Percentiles rank a stretch among this genome's conserved stretches.
Conservation (phyloP, 805 yeast genomes). For the Nakazawaea ernobii region DNA sequence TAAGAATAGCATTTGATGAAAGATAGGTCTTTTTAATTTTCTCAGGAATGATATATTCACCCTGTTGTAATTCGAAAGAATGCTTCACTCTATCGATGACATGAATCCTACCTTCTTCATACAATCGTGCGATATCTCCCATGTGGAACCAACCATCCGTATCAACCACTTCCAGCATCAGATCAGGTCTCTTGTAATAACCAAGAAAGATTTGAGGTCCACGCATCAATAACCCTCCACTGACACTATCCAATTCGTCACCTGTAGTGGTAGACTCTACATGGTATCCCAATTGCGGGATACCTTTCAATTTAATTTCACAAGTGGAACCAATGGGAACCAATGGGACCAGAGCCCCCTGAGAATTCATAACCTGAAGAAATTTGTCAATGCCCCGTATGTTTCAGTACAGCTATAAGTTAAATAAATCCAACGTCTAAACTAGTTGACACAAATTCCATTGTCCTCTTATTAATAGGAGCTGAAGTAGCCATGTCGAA, state of each 20-base stretch:
- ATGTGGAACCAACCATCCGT: slow-evolving; percentile 57
- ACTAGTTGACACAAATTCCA: slow-evolving; percentile 52
- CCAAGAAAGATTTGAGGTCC: slow-evolving; percentile 58
- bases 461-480: slow-evolving; percentile 62
- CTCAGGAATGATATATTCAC: slow-evolving; percentile 72
- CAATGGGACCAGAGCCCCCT: slow-evolving; percentile 61
- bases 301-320: slow-evolving; percentile 57
- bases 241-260: slow-evolving; percentile 18
- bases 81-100: slow-evolving; percentile 75
- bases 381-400: slow-evolving; percentile 45
- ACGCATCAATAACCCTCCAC: slow-evolving; percentile 59
- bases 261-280: slow-evolving; percentile 31
- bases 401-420: slow-evolving; percentile 76
- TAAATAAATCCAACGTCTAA: slow-evolving; percentile 50
- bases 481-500: slow-evolving; percentile 56
- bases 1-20: slow-evolving; percentile 34
- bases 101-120: slow-evolving; percentile 44
- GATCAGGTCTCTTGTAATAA: slow-evolving; percentile 52
- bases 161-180: slow-evolving; percentile 47
- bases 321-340: slow-evolving; percentile 43
- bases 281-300: slow-evolving; percentile 56
- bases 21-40: slow-evolving; percentile 62
- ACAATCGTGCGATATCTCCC: slow-evolving; percentile 58
- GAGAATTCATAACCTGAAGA: slow-evolving; percentile 34
- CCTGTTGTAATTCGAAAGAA: slow-evolving; percentile 65